A percentile compares a stretch with the other conserved stretches of the same genome.
These are phyloP conservation scores for Adansonia gregorii DNA, from an alignment of 441 rosid species.

Conservation along the genomic window DNA sequence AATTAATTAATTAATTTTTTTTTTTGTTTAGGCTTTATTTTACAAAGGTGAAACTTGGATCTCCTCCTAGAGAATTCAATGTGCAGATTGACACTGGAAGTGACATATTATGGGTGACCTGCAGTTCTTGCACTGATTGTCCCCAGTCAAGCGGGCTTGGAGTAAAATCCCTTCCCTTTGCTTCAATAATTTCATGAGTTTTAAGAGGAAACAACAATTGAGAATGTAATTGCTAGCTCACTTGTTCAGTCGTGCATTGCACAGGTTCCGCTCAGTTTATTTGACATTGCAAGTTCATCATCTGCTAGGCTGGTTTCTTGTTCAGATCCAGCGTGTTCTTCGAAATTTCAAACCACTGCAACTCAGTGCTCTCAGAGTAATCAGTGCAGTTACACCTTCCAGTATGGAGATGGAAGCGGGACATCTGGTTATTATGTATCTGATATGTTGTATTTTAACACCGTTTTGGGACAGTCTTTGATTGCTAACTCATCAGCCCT, in stretches of 20 bases:
- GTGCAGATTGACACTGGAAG: slow-evolving; percentile 89
- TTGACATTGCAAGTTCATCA: slow-evolving; percentile 56
- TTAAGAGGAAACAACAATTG: slow-evolving; percentile 11
- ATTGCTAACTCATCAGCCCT: slow-evolving; percentile 16
- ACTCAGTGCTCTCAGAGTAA: slow-evolving; percentile 58
- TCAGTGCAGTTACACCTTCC: slow-evolving; percentile 67
- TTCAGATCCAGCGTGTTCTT: slow-evolving; percentile 63
- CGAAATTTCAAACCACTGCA: slow-evolving; percentile 57
- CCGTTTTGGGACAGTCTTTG: slow-evolving; percentile 55
- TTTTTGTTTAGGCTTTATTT: slow-evolving; percentile 61
- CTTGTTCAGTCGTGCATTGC: slow-evolving; percentile 22
- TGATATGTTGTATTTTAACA: slow-evolving; percentile 58
- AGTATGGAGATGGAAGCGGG: slow-evolving; percentile 83
- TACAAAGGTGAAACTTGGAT: slow-evolving; percentile 74
- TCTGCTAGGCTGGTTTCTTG: slow-evolving; percentile 58
- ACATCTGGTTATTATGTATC: slow-evolving; percentile 70
- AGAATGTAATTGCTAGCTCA: slow-evolving; percentile 31
- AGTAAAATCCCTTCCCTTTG: slow-evolving; percentile 39
- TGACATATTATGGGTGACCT: slow-evolving; percentile 73
- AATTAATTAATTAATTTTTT: not conserved
- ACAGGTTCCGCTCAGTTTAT: slow-evolving; percentile 69
- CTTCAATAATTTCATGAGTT: slow-evolving; percentile 14
- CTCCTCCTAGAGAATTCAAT: slow-evolving; percentile 74
- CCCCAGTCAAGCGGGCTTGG: slow-evolving; percentile 77
- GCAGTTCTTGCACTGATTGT: slow-evolving; percentile 66